phyloP scores from a whole-genome alignment of 202 grass and related monocot species.

The Brachypodium distachyon region DNA sequence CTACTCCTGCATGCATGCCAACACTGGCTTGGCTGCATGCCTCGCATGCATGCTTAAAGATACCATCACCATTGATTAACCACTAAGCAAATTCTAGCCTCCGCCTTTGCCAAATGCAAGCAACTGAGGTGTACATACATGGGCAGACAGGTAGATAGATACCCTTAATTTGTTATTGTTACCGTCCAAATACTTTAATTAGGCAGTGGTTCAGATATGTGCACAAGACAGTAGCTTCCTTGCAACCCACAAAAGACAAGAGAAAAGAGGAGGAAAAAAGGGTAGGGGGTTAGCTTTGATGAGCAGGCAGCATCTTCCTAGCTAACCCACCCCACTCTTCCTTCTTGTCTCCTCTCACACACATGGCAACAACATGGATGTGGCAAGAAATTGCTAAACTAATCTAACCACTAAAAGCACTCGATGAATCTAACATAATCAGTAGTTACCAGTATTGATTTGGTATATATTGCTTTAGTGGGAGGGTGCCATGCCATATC shows the following conservation, averaged over 20 bases:
- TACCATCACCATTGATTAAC: background rate
- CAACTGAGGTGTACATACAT: background rate
- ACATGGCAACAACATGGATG: slow-evolving; percentile 12
- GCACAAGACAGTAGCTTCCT: slow-evolving; percentile 10
- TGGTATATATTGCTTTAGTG: background rate
- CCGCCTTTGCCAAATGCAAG: background rate
- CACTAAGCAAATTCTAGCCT: background rate
- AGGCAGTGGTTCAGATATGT: background rate
- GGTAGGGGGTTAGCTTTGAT: slow-evolving; percentile 21
- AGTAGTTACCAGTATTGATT: background rate
- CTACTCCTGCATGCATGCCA: slow-evolving; percentile 12
- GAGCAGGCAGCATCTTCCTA: slow-evolving; percentile 40
- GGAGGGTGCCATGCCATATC: background rate
- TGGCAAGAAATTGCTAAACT: background rate
- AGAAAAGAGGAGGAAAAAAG: slow-evolving; percentile 10
- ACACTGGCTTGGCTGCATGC: too few relatives aligned
- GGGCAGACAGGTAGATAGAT: background rate
- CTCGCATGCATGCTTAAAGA: background rate
- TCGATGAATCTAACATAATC: too few relatives aligned
- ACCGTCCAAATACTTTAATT: background rate
- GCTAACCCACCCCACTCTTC: too few relatives aligned
- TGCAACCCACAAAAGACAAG: slow-evolving; percentile 49
- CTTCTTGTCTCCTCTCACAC: slow-evolving; percentile 26
- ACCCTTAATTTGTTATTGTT: background rate
- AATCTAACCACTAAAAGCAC: background rate